Base-by-base conservation (phyloP, 83 land plant species). In the Isoetes engelmannii region DNA sequence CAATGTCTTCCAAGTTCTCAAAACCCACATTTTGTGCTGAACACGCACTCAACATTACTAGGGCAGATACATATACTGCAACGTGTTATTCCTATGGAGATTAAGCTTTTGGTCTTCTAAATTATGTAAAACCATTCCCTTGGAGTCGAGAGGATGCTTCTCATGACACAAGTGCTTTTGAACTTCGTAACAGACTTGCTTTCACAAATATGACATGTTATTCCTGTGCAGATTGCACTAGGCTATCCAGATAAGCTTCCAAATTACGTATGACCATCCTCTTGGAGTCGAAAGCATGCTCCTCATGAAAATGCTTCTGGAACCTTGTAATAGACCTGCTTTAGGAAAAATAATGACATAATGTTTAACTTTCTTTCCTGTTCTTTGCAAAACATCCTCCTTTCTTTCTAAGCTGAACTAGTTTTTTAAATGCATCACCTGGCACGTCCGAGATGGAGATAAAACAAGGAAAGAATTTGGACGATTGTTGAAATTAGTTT, bases 401-500 rank as follows among this genome's bases (percentile, higher is more conserved):
- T 7, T 7, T 7, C 53, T 12, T 49, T 7, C 53, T 7, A 7
- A 12, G 10, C 7, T 7, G 7, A 49, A 7, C 10, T 49, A 7
- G 12, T 49, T 49, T 7, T 49, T 7, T 49, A 12, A 7, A 49
- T 7, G 53, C 53, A 7, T 49, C 53, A 90, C 98, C 90, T 86
- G 92, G 70, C 96, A 90, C 6, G 85, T 86, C 5, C 88, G 96
- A 69, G 89, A 37, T 45, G 98, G 98, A 42, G 87, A 81, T 18
- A 93, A 79, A 7, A 93, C 83, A 84, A 81, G 84, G 75, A 93
- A 84, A 54, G 98, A 93, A 70, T 88, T 86, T 20, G 98, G 98
- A 4, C 98, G 98, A 68, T 86, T 88, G 82, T 93, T 93, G 76
- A 87, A 93, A 79, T 93, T 90, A 9, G 98, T 90, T 61, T 87